phyloP scores from a whole-genome alignment of 2,329 filamentous ascomycete species.

The Pyrenochaeta sp. region DNA sequence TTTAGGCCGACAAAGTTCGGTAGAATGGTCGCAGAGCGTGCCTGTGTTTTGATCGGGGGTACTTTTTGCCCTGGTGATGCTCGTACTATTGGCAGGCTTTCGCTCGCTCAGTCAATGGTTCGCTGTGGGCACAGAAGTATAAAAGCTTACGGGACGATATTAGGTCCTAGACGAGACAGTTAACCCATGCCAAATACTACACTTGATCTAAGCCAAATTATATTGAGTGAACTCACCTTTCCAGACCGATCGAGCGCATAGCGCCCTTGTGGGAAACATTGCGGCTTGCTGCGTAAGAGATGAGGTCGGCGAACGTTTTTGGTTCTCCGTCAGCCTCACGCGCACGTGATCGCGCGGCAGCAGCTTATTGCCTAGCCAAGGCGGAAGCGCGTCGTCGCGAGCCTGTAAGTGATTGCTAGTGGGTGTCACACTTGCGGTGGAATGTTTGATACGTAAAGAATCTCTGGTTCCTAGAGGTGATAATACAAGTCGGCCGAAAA shows the following conservation, averaged over 20 bases:
- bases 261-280: constrained; percentile 75
- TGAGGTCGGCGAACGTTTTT: constrained; percentile 37
- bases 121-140: constrained; percentile 2
- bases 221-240: constrained; percentile 69
- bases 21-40: constrained; percentile 86
- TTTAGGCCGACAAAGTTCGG: constrained; percentile 90
- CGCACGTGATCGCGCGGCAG: constrained; percentile 39
- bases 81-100: constrained; percentile 69
- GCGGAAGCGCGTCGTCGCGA: constrained; percentile 41
- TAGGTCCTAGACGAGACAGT: constrained; percentile 63
- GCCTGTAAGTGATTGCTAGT: constrained; percentile 4
- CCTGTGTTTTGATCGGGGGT: constrained; percentile 83
- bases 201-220: background rate
- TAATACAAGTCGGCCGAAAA: background rate
- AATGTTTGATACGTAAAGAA: background rate
- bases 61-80: constrained; percentile 68
- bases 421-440: background rate
- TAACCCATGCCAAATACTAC: constrained; percentile 20
- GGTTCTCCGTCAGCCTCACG: constrained; percentile 26
- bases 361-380: constrained; percentile 33
- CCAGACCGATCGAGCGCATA: constrained; percentile 79
- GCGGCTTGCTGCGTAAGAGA: constrained; percentile 37
- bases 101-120: constrained; percentile 31
- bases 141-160: constrained; percentile 72
- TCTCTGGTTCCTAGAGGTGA: background rate